Evolutionary conservation across 2,329 filamentous ascomycete genomes (phyloP), one percentile per base, ranked within the genome.

Genomic region (Didymella pomorum): DNA sequence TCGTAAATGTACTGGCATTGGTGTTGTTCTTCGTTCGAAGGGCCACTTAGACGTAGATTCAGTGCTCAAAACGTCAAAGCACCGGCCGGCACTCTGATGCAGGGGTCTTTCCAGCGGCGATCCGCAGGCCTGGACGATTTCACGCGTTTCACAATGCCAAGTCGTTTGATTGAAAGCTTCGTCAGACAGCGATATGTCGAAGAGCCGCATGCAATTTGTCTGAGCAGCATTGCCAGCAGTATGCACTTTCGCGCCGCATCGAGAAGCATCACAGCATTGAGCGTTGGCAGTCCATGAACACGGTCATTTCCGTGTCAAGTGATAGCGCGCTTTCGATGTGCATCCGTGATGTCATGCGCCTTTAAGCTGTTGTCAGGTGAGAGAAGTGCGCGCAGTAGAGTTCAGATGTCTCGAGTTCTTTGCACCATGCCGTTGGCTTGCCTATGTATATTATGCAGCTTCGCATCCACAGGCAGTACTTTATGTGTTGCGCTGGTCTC

Each of bases 21-120:
- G 52, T 52, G 47, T 64, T 56, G 52, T 52, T 49, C 47, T 49
- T 63, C 51, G 61, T 61, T 46, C 18, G 55, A 57, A 53, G 58
- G 61, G 57, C 52, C 56, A 60, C 58, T 55, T 59, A 53, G 51
- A 60, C 43, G 62, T 56, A 57, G 56, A 63, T 61, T 60, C 49
- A 57, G 56, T 42, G 41, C 50, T 62, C 61, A 62, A 66, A 69
- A 63, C 65, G 68, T 59, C 63, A 64, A 69, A 64, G 61, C 65
- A 68, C 56, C 52, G 39, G 57, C 56, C 52, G 39, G 57, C 51
- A 56, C 52, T 50, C 63, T 56, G 39, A 44, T 35, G 58, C 58
- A 60, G 52, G 58, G 58, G 49, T 57, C 37, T 21, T 21, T 49
- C 44, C 46, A 45, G 56, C 51, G 49, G 58, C 65, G 54, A 59